Evolutionary conservation across 129 eudicot species (phyloP), one percentile per base, ranked within the genome.

Genomic region (Apium graveolens): DNA sequence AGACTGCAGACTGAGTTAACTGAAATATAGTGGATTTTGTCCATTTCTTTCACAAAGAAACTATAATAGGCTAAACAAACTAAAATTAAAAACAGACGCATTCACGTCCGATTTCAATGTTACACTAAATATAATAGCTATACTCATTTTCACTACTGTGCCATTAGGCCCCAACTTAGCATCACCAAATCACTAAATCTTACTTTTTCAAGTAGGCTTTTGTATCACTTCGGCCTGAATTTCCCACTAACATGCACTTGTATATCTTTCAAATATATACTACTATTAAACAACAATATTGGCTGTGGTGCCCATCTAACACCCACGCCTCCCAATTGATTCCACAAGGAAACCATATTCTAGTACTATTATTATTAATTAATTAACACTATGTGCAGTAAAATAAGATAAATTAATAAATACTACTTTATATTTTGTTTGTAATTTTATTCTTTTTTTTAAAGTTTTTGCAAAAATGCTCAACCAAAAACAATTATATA

Each of bases 281-380:
- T n/a, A n/a, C n/a, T n/a, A 55, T 55, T 57, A 57, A 9, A 57
- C 27, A 10, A 26, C 70, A 65, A 4, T 11, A 65, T 31, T 31
- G 38, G 8, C 39, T 66, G 73, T 68, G 75, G 75, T 70, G 34
- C 57, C 77, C 77, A 42, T 26, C 77, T 48, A 43, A 73, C 77
- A 73, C 26, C 44, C 46, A 42, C 85, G 79, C 74, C 72, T 49
- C 80, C 73, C 76, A 81, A 85, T 80, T 83, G 81, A 81, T 73
- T 78, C 80, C 91, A 85, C 87, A 76, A 71, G 85, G 83, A 78
- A 76, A 70, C 82, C 89, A 88, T 81, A 65, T 29, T 65, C 3
- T 66, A 66, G 10, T 37, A 20, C 68, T 77, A 18, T 41, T 27
- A 51, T 79, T 16, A 34, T 70, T 65, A 26, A 44, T 44, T 44